Evolutionary conservation across 495 filamentous ascomycete genomes (phyloP), one percentile per base, ranked within the genome.

Genomic region (Jackrogersella minutella): DNA sequence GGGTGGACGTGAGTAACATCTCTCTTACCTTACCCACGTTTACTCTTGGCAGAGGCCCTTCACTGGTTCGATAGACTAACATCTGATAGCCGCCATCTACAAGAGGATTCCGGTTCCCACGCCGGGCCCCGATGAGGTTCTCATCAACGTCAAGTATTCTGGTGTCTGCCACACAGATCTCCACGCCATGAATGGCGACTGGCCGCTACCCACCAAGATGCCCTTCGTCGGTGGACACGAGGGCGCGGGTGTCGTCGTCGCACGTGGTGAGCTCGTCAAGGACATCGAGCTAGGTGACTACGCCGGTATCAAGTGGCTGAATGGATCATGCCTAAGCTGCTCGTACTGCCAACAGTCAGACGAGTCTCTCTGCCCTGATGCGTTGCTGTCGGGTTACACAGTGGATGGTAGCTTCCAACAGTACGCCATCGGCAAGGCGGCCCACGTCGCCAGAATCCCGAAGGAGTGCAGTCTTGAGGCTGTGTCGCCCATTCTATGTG

Each of bases 161-260:
- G 93, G 93, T 73, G 93, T 97, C 59, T 97, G 93, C 82, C 93
- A 96, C 81, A 96, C 93, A 0, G 90, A 93, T 73, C 79, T 92
- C 19, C 91, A 95, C 80, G 92, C 92, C 51, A 82, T 93, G 79
- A 91, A 89, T 53, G 92, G 93, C 63, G 91, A 96, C 79, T 96
- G 93, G 92, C 93, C 93, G 9, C 76, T 96, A 39, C 73, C 80
- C 5, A 85, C 85, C 64, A 96, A 96, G 80, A 77, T 90, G 16
- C 91, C 92, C 11, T 82, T 96, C n/a, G 89, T 97, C 37, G 93
- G 93, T 69, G 93, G 93, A n/a, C 93, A 97, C 79, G 93, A 97
- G 79, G 93, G 90, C 58, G 91, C 93, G 28, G 93, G 93, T 71
- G 78, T 93, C 36, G 90, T 97, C 30, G 93, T 96, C 16, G 91